Base-by-base conservation (phyloP, 176 grass and related monocot genomes). In the Elymus sibiricus region DNA sequence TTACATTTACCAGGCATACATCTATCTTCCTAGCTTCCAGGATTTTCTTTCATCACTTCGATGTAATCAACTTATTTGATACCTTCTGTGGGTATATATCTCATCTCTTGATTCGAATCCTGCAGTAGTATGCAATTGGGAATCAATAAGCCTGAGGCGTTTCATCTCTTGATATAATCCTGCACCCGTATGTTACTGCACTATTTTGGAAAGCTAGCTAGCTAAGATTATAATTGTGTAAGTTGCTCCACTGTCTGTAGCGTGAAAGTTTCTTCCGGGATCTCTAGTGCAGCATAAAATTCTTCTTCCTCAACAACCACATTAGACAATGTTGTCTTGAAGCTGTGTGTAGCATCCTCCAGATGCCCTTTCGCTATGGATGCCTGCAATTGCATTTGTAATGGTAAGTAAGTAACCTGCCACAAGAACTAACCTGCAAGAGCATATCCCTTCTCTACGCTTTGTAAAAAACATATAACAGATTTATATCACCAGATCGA, bases 311-410 rank as follows among this genome's bases (percentile, higher is more conserved):
- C 69, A 43, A 88, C 39, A 28, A 35, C 49, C 65, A 56, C 64
- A 79, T 61, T 31, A 29, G 87, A 22, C 11, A 90, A 66, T 21
- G 79, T 81, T 69, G 44, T 65, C 81, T 56, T 88, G 82, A 80
- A 91, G 65, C 53, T 89, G 27, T 43, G 80, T 61, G 62, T 82
- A 71, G 87, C 89, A 85, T 97, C 85, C 35, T 81, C 87, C 25
- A 79, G 87, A 82, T 90, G 53, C 32, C 91, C 94, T 88, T 90
- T 94, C 5, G 91, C 94, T 49, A 94, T 61, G 61, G 85, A 88
- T 78, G 87, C 94, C 94, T 94, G 82, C 56, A 86, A 38, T 90
- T 88, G 66, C 44, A 86, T 56, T 53, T 28, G 25, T 29, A 63
- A 59, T 37, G 24, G 15, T 47, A 80, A 83, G 78, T 28, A 65